Evolutionary conservation across 768 basidiomycete genomes (phyloP).

Genomic region (Kwoniella europaea): DNA sequence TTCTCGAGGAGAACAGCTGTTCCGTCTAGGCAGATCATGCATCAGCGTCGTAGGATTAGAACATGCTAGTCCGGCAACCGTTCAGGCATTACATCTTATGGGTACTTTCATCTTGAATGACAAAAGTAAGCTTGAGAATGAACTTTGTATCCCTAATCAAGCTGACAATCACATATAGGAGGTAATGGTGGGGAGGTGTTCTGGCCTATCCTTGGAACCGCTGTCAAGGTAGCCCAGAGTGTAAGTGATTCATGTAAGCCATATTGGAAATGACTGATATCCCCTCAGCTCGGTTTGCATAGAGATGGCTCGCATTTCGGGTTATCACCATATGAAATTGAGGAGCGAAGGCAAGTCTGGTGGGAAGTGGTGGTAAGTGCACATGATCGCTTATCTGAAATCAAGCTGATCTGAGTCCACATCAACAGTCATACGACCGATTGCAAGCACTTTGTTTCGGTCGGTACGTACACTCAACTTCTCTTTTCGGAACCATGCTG

Average conservation of each 20-base stretch:
- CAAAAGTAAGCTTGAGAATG: constrained; percentile 33
- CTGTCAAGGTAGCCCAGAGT: constrained; percentile 49
- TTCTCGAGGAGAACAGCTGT: constrained; percentile 47
- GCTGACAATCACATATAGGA: constrained; percentile 30
- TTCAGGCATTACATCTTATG: constrained; percentile 52
- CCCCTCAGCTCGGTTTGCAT: constrained; percentile 52
- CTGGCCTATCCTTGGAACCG: constrained; percentile 56
- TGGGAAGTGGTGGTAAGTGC: constrained; percentile 53
- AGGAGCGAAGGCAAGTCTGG: constrained; percentile 53
- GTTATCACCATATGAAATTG: constrained; percentile 49
- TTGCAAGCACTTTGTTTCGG: constrained; percentile 56
- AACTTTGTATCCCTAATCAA: too few relatives aligned
- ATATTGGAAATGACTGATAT: constrained; percentile 13
- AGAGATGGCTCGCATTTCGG: constrained; percentile 54
- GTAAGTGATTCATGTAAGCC: constrained; percentile 21
- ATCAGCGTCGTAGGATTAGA: constrained; percentile 45
- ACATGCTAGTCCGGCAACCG: constrained; percentile 51
- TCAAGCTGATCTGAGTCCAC: not conserved
- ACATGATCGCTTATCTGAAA: not conserved
- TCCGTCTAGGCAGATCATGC: constrained; percentile 50
- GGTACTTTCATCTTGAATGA: constrained; percentile 56
- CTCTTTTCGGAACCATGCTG: not conserved
- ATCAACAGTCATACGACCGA: constrained; percentile 46
- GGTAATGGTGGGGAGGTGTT: constrained; percentile 52
- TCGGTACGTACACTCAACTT: constrained; percentile 19